Evolutionary conservation across 768 basidiomycete species (phyloP).

Genomic region (Tephrocybe sp.): DNA sequence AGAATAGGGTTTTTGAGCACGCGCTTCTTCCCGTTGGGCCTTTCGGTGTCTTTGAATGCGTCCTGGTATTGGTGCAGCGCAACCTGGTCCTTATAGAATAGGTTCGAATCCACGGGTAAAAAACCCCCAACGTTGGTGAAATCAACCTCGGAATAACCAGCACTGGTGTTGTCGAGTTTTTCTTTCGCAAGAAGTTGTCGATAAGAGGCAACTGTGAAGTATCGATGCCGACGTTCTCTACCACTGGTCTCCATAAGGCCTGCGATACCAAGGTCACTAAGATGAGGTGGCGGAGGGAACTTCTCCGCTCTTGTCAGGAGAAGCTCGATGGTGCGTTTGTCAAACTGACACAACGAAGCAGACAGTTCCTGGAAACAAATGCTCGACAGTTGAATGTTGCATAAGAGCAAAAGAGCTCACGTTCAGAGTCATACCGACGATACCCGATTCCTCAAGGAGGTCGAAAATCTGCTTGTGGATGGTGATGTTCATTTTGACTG

Average conservation of each 20-base stretch:
- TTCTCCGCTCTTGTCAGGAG: constrained; percentile 69
- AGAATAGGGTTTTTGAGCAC: constrained; percentile 46
- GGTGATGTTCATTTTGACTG: constrained; percentile 59
- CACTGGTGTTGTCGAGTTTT: constrained; percentile 53
- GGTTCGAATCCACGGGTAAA: constrained; percentile 33
- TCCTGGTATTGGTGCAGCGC: constrained; percentile 50
- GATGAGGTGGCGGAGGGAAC: constrained; percentile 63
- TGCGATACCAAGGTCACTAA: constrained; percentile 68
- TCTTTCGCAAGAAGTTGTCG: constrained; percentile 61
- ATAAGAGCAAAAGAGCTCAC: constrained; percentile 35
- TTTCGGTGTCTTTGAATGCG: constrained; percentile 39
- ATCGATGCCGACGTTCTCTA: constrained; percentile 84
- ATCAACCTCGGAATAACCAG: constrained; percentile 46
- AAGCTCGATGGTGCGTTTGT: constrained; percentile 83
- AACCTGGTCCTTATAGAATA: constrained; percentile 55
- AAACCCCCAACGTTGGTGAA: constrained; percentile 57
- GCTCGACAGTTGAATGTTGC: constrained; percentile 5
- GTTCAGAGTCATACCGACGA: constrained; percentile 69
- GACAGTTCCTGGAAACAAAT: constrained; percentile 56
- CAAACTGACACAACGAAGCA: constrained; percentile 62
- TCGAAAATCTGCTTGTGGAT: constrained; percentile 82
- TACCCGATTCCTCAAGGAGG: constrained; percentile 66
- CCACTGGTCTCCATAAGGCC: constrained; percentile 80
- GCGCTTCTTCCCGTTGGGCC: constrained; percentile 30
- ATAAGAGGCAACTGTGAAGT: constrained; percentile 76